Conservation (phyloP, 202 grass and related monocot genomes). For the Zoysia matrella region DNA sequence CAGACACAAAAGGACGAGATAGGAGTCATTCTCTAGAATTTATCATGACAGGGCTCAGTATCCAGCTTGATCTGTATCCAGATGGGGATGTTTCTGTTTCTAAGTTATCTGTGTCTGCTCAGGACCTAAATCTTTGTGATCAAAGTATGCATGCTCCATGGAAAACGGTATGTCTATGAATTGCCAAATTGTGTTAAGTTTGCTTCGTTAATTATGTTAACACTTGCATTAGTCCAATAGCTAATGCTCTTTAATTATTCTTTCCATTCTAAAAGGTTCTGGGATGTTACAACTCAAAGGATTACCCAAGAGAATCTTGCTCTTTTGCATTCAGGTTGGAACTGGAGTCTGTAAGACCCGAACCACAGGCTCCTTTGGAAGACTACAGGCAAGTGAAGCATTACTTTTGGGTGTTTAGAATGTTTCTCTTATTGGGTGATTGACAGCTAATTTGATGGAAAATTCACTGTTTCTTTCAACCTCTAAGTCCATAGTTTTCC, state of each 20-base stretch:
- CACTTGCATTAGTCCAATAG: conserved; percentile 16
- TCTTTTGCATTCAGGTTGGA: conserved; percentile 83
- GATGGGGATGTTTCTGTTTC: conserved; percentile 81
- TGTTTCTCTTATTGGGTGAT: neutral
- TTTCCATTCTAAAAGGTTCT: conserved; percentile 69
- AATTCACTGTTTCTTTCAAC: neutral
- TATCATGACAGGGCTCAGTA: conserved; percentile 62
- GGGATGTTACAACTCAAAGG: conserved; percentile 83
- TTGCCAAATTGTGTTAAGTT: conserved; percentile 26
- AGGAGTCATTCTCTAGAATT: conserved; percentile 70
- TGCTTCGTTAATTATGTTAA: neutral
- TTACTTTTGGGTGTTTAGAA: conserved; percentile 19
- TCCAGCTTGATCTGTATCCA: conserved; percentile 92
- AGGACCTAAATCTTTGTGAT: conserved; percentile 82
- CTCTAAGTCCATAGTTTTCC: conserved; percentile 17
- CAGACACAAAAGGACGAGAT: conserved; percentile 65
- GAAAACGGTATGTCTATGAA: conserved; percentile 77
- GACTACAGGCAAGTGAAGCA: conserved; percentile 77
- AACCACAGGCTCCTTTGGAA: conserved; percentile 84
- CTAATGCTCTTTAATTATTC: conserved; percentile 45
- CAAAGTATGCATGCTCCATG: conserved; percentile 83
- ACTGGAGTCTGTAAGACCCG: conserved; percentile 86
- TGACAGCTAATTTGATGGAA: conserved; percentile 20
- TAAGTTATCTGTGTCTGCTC: conserved; percentile 67
- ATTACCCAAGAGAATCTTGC: conserved; percentile 85